Percentiles rank a stretch among this genome's conserved stretches.
Conservation (phyloP, 1,284 basidiomycete species). For the Xerocomus nothofagi region DNA sequence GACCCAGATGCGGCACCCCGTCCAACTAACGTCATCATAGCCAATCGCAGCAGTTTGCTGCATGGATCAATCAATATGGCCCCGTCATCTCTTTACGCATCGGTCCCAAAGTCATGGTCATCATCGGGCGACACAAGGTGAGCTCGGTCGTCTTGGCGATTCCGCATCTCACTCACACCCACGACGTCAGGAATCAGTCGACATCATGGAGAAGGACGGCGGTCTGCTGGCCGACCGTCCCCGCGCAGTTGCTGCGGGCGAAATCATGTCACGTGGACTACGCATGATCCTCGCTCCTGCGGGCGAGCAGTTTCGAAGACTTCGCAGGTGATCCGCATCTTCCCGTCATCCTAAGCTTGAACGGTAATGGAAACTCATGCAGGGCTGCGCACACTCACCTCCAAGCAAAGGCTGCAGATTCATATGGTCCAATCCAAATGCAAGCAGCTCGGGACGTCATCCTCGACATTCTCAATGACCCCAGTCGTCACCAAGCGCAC, state of each 20-base stretch:
- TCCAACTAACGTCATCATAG: background rate
- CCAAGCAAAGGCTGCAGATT: slow-evolving; percentile 37
- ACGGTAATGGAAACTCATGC: background rate
- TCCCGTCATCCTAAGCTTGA: background rate
- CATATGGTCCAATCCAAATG: slow-evolving; percentile 41
- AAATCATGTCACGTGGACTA: slow-evolving; percentile 32
- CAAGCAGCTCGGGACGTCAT: slow-evolving; percentile 39
- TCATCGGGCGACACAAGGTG: slow-evolving; percentile 40
- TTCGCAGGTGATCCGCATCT: slow-evolving; percentile 30
- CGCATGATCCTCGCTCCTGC: slow-evolving; percentile 35
- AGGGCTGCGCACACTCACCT: slow-evolving; percentile 42
- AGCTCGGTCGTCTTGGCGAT: background rate
- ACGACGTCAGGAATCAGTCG: slow-evolving; percentile 44
- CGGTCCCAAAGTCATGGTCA: slow-evolving; percentile 32
- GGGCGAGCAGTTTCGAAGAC: slow-evolving; percentile 35
- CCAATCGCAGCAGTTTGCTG: slow-evolving; percentile 36
- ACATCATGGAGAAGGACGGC: slow-evolving; percentile 40
- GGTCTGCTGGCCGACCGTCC: slow-evolving; percentile 36
- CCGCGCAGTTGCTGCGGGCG: slow-evolving; percentile 32
- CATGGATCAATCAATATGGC: slow-evolving; percentile 40
- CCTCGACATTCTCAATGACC: slow-evolving; percentile 40
- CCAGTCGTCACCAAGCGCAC: slow-evolving; percentile 40
- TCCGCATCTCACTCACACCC: no score
- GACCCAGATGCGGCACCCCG: background rate
- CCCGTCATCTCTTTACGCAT: slow-evolving; percentile 37